Percentiles rank a stretch among this genome's conserved stretches.
These are phyloP conservation scores for Boletus pseudo-olivaceus DNA, from an alignment of 768 basidiomycete genomes.

Conservation along the genomic window DNA sequence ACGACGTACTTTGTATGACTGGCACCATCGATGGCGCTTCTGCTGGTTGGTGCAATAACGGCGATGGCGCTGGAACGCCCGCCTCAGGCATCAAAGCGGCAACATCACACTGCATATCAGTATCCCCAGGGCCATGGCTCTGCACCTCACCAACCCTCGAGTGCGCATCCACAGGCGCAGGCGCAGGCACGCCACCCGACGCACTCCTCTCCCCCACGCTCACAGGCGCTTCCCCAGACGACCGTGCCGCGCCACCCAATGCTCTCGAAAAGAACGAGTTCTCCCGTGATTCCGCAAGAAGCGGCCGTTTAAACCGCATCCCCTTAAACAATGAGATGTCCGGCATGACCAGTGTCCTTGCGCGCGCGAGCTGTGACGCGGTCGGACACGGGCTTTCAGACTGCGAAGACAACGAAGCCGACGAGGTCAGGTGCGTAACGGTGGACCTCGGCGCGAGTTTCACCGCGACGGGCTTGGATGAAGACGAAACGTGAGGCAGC, in stretches of 20 bases:
- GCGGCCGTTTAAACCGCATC: constrained; percentile 20
- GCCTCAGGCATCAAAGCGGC: not conserved
- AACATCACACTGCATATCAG: constrained; percentile 7
- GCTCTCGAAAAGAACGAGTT: constrained; percentile 27
- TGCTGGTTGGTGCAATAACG: not conserved
- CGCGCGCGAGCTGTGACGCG: not conserved
- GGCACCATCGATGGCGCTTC: not conserved
- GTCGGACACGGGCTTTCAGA: not conserved
- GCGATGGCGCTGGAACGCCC: not conserved
- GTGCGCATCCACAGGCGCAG: not conserved
- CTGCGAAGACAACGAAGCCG: not conserved
- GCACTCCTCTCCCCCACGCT: not conserved
- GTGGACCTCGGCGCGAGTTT: not conserved
- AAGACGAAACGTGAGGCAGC: not conserved
- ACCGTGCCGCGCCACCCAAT: not conserved
- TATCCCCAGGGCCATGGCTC: not conserved
- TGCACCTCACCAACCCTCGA: not conserved
- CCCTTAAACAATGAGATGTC: constrained; percentile 23
- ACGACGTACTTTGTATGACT: not conserved
- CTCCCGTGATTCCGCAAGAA: constrained; percentile 1
- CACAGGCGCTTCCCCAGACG: not conserved
- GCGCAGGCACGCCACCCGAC: not conserved
- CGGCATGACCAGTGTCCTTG: constrained; percentile 16
- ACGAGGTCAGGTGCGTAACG: not conserved
- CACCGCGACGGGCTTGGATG: not conserved